These are phyloP conservation scores for Neonectria punicea DNA, from an alignment of 2,329 filamentous ascomycete genomes.

Conservation along the genomic window DNA sequence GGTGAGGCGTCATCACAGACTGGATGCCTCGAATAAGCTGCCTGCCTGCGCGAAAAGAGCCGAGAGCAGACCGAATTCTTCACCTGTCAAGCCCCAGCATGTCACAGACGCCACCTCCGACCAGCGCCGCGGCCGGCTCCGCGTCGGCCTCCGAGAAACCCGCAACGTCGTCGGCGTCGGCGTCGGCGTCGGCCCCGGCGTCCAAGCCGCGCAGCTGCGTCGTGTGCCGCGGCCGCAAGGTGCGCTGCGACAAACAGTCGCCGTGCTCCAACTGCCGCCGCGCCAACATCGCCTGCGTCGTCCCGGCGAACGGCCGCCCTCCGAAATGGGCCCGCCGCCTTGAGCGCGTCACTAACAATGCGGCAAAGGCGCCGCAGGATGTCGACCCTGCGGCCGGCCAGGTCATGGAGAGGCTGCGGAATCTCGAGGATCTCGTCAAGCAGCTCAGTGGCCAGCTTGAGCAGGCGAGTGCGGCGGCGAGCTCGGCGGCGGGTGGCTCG, in stretches of 20 bases:
- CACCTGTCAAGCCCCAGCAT: neutral
- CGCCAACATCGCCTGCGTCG: conserved; percentile 62
- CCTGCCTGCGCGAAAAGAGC: neutral
- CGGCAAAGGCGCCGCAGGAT: conserved; percentile 35
- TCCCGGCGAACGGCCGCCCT: conserved; percentile 60
- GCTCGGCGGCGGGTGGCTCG: conserved; percentile 39
- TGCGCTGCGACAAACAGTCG: conserved; percentile 66
- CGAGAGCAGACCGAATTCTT: neutral
- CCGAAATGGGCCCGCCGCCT: conserved; percentile 66
- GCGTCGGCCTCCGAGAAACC: conserved; percentile 37
- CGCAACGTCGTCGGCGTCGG: conserved; percentile 28
- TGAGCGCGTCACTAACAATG: conserved; percentile 50
- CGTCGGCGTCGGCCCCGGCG: conserved; percentile 9
- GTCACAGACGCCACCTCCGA: neutral
- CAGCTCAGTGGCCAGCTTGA: conserved; percentile 58
- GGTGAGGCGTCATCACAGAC: neutral
- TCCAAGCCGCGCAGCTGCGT: conserved; percentile 60
- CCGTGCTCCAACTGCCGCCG: conserved; percentile 68
- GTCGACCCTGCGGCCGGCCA: conserved; percentile 46
- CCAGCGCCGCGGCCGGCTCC: conserved; percentile 26
- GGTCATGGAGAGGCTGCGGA: conserved; percentile 61
- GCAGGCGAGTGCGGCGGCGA: conserved; percentile 49
- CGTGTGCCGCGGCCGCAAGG: conserved; percentile 64
- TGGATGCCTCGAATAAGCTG: neutral
- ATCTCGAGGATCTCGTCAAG: conserved; percentile 62